Evolutionary conservation across 2,329 filamentous ascomycete species (phyloP).

Genomic region (Epichloe scottii): DNA sequence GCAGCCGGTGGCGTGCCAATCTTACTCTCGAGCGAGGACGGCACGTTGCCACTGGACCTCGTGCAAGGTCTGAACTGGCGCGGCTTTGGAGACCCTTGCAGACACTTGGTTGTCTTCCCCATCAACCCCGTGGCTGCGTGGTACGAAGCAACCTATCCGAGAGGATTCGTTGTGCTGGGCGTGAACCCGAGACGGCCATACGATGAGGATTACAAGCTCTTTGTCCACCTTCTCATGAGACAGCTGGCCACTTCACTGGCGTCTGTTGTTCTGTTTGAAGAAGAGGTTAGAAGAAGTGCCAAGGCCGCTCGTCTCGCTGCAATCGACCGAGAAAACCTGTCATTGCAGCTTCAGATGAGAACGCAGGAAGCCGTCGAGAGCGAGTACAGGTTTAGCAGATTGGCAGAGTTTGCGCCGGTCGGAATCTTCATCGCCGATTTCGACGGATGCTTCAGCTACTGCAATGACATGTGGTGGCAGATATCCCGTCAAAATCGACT

Average conservation of each 20-base stretch:
- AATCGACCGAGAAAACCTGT: slow-evolving; percentile 5
- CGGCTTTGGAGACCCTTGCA: slow-evolving; percentile 52
- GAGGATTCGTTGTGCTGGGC: slow-evolving; percentile 57
- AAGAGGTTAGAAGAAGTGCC: slow-evolving; percentile 49
- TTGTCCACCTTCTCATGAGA: slow-evolving; percentile 41
- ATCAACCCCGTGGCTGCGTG: slow-evolving; percentile 28
- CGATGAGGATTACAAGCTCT: slow-evolving; percentile 60
- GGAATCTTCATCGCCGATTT: slow-evolving; percentile 72
- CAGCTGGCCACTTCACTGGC: slow-evolving; percentile 56
- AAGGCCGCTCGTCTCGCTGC: slow-evolving; percentile 14
- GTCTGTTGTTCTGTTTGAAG: slow-evolving; percentile 57
- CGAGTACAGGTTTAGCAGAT: slow-evolving; percentile 49
- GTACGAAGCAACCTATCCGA: slow-evolving; percentile 12
- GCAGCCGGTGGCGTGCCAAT: slow-evolving; percentile 23
- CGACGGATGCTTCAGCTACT: slow-evolving; percentile 52
- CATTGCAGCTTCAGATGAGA: slow-evolving; percentile 5
- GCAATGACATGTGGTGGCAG: slow-evolving; percentile 54
- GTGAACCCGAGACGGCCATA: slow-evolving; percentile 60
- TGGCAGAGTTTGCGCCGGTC: slow-evolving; percentile 73
- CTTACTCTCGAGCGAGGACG: slow-evolving; percentile 29
- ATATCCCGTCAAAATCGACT: slow-evolving; percentile 54
- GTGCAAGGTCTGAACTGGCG: slow-evolving; percentile 47
- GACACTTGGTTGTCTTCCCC: slow-evolving; percentile 55
- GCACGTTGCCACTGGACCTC: slow-evolving; percentile 43
- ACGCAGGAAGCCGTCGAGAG: slow-evolving; percentile 6